Evolutionary conservation across 352 stramenopile genomes (phyloP).

Genomic region (Achlya hypogyna): DNA sequence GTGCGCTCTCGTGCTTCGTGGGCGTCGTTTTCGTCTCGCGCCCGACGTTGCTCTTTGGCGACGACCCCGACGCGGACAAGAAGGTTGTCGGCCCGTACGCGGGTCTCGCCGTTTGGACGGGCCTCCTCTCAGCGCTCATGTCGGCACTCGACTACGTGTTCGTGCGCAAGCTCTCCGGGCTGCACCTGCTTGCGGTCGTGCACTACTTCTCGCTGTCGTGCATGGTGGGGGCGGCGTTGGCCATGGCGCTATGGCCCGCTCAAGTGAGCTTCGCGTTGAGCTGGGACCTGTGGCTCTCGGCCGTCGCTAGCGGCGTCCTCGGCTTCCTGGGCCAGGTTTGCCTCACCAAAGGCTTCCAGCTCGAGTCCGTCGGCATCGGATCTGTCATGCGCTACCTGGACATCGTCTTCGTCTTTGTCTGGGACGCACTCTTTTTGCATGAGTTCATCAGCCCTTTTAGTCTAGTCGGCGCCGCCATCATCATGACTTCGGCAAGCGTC

Average conservation of each 20-base stretch:
- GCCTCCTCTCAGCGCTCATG: constrained; percentile 26
- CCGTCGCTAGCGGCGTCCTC: constrained; percentile 49
- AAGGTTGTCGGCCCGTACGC: not conserved
- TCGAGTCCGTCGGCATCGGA: constrained; percentile 64
- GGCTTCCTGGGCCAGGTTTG: constrained; percentile 57
- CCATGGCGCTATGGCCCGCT: not conserved
- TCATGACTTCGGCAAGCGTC: constrained; percentile 39
- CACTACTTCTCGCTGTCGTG: constrained; percentile 13
- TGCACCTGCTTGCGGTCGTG: constrained; percentile 12
- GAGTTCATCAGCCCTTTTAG: constrained; percentile 53
- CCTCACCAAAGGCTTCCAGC: constrained; percentile 68
- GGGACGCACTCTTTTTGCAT: constrained; percentile 48
- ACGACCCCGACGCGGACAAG: not conserved
- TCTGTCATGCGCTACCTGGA: constrained; percentile 77
- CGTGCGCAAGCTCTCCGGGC: constrained; percentile 46
- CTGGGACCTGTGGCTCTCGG: constrained; percentile 13
- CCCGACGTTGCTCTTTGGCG: not conserved
- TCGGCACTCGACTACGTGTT: constrained; percentile 64
- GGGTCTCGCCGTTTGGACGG: not conserved
- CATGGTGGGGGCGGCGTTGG: not conserved
- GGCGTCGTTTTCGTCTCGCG: constrained; percentile 14
- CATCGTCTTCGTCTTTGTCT: constrained; percentile 73
- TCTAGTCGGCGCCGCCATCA: constrained; percentile 27
- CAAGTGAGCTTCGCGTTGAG: not conserved
- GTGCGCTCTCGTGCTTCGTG: not conserved